Evolutionary conservation across 345 rosid genomes (phyloP), one percentile per base, ranked within the genome.

Genomic region (Clarkia xantiana): DNA sequence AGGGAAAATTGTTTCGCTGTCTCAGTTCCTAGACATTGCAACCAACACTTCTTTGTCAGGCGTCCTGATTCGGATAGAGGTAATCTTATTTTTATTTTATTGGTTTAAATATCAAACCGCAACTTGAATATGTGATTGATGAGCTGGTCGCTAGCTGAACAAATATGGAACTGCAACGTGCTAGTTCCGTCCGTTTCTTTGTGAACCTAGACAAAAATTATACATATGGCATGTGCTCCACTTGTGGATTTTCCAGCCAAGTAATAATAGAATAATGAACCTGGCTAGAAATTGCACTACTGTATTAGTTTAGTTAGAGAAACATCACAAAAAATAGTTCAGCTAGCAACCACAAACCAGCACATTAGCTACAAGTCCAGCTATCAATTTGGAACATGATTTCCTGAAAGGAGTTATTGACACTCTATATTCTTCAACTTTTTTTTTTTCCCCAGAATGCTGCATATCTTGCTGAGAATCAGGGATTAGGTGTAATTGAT

Each of bases 51-150:
- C 96, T 52, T 75, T 91, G 58, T 64, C 78, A 10, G 89, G 96
- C 46, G 74, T 86, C 69, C 71, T 83, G 71, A 78, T 91, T 62
- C 64, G 76, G 66, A 76, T 86, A 48, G 96, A 86, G 90, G 98
- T 91, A 56, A 68, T 74, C 8, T 22, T 44, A 18, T 16, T 20
- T 53, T 22, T 23, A 3, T 9, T 34, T 43, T 53, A 16, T 45
- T 17, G 4, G 12, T 40, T 74, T 67, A 8, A 49, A 19, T 18
- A 5, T 4, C 23, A 13, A 48, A 20, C 22, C 22, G 17, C 25
- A 8, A 15, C 51, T 2, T 11, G 38, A n/a, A 12, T 4, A 2
- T 25, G 13, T 14, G 7, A 22, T n/a, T 10, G 8, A 19, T 19
- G 5, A 16, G 16, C 2, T 14, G 36, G 13, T 12, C 4, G 13